Base-by-base conservation (phyloP, 2,329 filamentous ascomycete genomes). In the Cytospora piceicola region DNA sequence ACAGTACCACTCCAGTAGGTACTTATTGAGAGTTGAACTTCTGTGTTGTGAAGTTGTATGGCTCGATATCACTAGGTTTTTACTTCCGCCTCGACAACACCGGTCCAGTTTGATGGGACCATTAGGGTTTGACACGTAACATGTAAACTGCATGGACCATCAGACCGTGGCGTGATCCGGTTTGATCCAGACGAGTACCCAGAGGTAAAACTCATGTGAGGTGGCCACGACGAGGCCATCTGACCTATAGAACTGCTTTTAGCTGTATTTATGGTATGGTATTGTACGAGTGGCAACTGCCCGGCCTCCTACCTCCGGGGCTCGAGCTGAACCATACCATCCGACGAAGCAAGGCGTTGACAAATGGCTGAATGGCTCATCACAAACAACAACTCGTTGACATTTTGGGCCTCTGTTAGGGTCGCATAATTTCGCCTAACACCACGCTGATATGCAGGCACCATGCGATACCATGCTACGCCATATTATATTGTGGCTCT, bases 101-200 rank as follows among this genome's bases (percentile, higher is more conserved):
- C 20, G 42, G 42, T 22, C 20, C 42, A 46, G 9, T 17, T n/a
- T 22, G n/a, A 22, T 46, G 17, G 22, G 20, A n/a, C 42, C 17
- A 46, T 9, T 46, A 2, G 20, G 7, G 6, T 8, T 49, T 24
- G 22, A 49, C 22, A 24, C 30, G 30, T 52, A 52, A 51, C 58
- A 52, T 42, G 2, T 29, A 29, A n/a, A 9, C 12, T n/a, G 32
- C 22, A 29, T 51, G 30, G 39, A 60, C 46, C 58, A 22, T 29
- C 58, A 60, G 58, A 51, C 34, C 29, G n/a, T 52, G 42, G 58
- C 42, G 58, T 60, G 58, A 60, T 34, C 29, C 14, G 22, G 27
- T 39, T 52, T 30, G 29, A 46, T 22, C 58, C 30, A 52, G 58
- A 60, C 27, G 17, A 49, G 27, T 29, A 49, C 57, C 15, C 34